Base-by-base conservation (phyloP, 1,284 basidiomycete genomes). In the Sparassis latifolia region DNA sequence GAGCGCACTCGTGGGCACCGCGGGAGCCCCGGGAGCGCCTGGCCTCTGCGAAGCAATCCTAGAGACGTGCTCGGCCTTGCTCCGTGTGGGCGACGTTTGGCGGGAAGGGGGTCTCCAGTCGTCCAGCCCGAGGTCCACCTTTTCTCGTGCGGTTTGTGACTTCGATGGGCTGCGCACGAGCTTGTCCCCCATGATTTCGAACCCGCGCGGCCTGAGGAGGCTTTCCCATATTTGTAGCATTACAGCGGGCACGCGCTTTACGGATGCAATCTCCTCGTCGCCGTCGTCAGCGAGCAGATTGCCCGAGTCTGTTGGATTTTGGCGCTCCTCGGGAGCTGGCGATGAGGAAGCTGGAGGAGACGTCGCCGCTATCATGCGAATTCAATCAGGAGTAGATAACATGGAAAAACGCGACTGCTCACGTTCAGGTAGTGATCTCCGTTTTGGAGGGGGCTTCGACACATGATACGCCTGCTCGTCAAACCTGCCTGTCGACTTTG, bases 211-310 rank as follows among this genome's bases (percentile, higher is more conserved):
- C 51, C 77, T 76, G 37, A 89, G 74, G 12, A 89, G 75, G 54
- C 74, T 75, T 44, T 77, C 73, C 86, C 86, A 88, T 5, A 89
- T 72, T 51, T 80, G 77, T 28, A 84, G 70, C 4, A 82, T 82
- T 2, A 80, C 72, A 0, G 72, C 73, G 0, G 81, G 81, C 0
- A 80, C 66, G 20, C 80, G 79, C 47, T 74, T 79, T 2, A 79
- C 69, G 10, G 73, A 63, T 0, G 75, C 78, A 2, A 76, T 67
- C 56, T 81, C 80, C 50, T 83, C 82, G 35, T 76, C 75, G 9
- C 76, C 72, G 2, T 58, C 57, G 37, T 54, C 58, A n/a, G 43
- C 52, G 44, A 45, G 46, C 35, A 49, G 50, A 49, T 58, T 48
- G 20, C 20, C 20, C 20, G 20, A 20, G 20, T 20, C 20, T 20